These are phyloP conservation scores for Tricholoma sp. DNA, from an alignment of 768 basidiomycete genomes.

Conservation along the genomic window DNA sequence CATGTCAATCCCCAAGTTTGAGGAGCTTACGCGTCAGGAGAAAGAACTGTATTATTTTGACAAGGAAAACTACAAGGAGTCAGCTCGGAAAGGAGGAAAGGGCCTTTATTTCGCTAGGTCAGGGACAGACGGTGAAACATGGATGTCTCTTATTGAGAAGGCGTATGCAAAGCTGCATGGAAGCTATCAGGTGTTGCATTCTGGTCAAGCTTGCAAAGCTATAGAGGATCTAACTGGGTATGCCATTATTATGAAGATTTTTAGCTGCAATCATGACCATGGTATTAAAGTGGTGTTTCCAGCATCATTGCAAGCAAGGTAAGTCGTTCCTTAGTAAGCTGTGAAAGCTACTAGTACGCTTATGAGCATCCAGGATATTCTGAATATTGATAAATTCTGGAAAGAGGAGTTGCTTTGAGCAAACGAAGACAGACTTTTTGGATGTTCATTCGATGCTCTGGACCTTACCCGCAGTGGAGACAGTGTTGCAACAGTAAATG, in stretches of 20 bases:
- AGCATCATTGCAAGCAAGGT: slow-evolving; percentile 23
- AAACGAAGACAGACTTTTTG: slow-evolving; percentile 45
- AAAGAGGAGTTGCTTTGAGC: slow-evolving; percentile 41
- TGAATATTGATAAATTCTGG: slow-evolving; percentile 41
- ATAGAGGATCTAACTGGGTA: slow-evolving; percentile 57
- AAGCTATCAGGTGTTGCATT: slow-evolving; percentile 38
- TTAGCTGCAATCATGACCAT: neutral
- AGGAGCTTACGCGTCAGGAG: slow-evolving; percentile 35
- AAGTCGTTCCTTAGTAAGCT: neutral
- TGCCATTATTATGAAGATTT: neutral
- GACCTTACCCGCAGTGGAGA: slow-evolving; percentile 25
- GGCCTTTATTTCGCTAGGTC: too few relatives aligned
- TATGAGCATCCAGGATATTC: slow-evolving; percentile 33
- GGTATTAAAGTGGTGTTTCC: slow-evolving; percentile 17
- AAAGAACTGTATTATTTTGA: too few relatives aligned
- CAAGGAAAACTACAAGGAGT: too few relatives aligned
- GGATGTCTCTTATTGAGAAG: too few relatives aligned
- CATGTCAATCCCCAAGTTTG: slow-evolving; percentile 45
- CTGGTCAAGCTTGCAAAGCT: slow-evolving; percentile 43
- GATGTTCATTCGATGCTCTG: slow-evolving; percentile 36
- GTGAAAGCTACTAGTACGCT: neutral
- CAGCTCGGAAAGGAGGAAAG: too few relatives aligned
- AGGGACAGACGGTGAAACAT: too few relatives aligned
- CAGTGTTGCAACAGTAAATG: slow-evolving; percentile 26
- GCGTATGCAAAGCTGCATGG: slow-evolving; percentile 55